Conservation (phyloP, 2,329 filamentous ascomycete species). For the Phaeosphaeriaceae sp. region DNA sequence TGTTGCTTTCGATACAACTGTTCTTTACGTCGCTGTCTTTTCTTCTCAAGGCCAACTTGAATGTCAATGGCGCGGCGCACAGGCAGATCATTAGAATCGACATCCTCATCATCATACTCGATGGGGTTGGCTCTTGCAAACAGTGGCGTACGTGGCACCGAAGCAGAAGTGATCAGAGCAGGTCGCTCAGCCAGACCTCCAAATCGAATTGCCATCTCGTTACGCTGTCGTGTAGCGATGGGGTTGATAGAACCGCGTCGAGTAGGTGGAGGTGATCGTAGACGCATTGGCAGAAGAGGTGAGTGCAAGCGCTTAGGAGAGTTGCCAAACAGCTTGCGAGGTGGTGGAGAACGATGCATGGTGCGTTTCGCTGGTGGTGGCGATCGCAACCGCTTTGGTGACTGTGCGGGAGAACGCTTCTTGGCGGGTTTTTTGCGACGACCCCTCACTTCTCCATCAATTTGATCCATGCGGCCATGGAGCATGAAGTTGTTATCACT, state of each 20-base stretch:
- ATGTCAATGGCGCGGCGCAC: conserved; percentile 96
- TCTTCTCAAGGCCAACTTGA: conserved; percentile 86
- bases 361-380: conserved; percentile 50
- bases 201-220: conserved; percentile 53
- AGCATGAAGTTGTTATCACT: conserved; percentile 74
- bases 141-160: conserved; percentile 79
- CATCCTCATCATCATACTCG: conserved; percentile 50
- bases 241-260: conserved; percentile 51
- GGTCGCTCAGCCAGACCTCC: conserved; percentile 66
- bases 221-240: conserved; percentile 44
- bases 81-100: conserved; percentile 60
- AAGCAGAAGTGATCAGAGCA: conserved; percentile 78
- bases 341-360: conserved; percentile 44
- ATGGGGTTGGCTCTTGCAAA: conserved; percentile 29
- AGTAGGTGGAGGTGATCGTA: conserved; percentile 73
- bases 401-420: conserved; percentile 57
- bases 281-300: conserved; percentile 43
- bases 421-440: conserved; percentile 38
- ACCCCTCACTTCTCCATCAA: conserved; percentile 59
- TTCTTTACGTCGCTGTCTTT: conserved; percentile 89
- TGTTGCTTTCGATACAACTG: conserved; percentile 91
- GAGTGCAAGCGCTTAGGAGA: conserved; percentile 70
- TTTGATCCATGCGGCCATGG: conserved; percentile 73
- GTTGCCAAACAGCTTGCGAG: conserved; percentile 67
- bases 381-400: conserved; percentile 68